Base-by-base conservation (phyloP, 106 monocot genomes). In the Dioscorea alata region DNA sequence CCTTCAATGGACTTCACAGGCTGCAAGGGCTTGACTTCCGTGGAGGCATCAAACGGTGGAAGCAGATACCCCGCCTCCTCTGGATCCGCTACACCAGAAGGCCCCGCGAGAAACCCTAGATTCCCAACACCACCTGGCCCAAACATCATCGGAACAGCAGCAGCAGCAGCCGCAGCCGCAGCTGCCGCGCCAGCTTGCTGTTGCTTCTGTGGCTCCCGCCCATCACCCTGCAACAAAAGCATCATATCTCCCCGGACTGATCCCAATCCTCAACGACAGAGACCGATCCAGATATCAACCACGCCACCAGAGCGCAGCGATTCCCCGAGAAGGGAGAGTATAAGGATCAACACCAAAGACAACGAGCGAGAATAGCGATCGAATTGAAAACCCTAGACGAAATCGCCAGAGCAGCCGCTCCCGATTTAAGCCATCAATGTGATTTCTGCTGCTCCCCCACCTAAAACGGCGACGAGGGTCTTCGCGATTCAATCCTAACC, bases 181-280 rank as follows among this genome's bases (percentile, higher is more conserved):
- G 28, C 28, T 1, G 28, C 28, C 28, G 28, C 68, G 42, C 62
- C 77, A 51, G 53, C 69, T 54, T 68, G 80, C 53, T 64, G 63
- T 42, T 68, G 76, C 57, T 21, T 71, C 52, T 68, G 76, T 50
- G 17, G 74, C 77, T 71, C 74, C 54, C 76, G 74, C 17, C 25
- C 65, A 21, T 90, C 86, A 53, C 50, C 67, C 86, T 83, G 81
- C 71, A 84, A 68, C 63, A 81, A 81, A 25, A 90, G 81, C 81
- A 90, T 86, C 82, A 64, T 81, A n/a, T 20, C 22, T 70, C 20
- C 13, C 49, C 21, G 28, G 61, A 4, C 9, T 32, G 64, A 76
- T 64, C 25, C 54, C 54, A 18, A 54, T 16, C 15, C 15, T 54
- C 54, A 19, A 19, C 7, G 54, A 5, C 54, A 18, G 4, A 54